These are phyloP conservation scores for Podaxis sp. DNA, from an alignment of 768 basidiomycete species.

Conservation along the genomic window DNA sequence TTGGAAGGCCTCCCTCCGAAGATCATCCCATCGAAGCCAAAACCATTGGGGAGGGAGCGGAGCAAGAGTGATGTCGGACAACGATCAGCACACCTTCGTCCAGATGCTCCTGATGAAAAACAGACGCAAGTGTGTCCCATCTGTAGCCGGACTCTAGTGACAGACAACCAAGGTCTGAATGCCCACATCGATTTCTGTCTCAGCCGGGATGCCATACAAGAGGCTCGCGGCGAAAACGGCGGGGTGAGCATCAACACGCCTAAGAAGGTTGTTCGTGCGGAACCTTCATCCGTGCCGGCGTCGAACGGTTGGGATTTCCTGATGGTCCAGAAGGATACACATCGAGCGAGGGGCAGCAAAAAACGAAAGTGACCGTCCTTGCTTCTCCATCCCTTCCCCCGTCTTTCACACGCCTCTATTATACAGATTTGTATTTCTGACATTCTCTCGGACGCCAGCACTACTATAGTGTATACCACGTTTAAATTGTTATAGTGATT, in stretches of 20 bases:
- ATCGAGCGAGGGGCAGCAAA: conserved; percentile 1
- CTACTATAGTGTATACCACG: not conserved
- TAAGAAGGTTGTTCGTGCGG: not conserved
- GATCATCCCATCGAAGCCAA: not conserved
- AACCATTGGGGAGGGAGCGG: conserved; percentile 16
- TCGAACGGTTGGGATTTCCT: conserved; percentile 1
- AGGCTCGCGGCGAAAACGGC: conserved; percentile 56
- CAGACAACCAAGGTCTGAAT: conserved; percentile 79
- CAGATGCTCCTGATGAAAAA: not conserved
- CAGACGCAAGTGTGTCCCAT: conserved; percentile 67
- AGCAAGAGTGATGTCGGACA: conserved; percentile 23
- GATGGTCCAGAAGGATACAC: not conserved
- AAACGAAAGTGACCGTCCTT: not conserved
- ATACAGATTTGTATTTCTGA: not conserved
- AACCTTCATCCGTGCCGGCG: not conserved
- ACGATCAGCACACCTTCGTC: conserved; percentile 8
- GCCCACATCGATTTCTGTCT: conserved; percentile 90
- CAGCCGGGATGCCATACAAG: conserved; percentile 72
- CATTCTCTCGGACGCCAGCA: not conserved
- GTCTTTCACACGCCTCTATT: not conserved
- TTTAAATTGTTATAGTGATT: not conserved
- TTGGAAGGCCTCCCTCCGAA: not conserved
- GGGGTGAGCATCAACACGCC: conserved; percentile 15
- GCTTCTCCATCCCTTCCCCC: not conserved
- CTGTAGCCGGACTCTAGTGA: conserved; percentile 58